These are phyloP conservation scores for Penicillium sp. DNA, from an alignment of 2,329 filamentous ascomycete species.

Conservation along the genomic window DNA sequence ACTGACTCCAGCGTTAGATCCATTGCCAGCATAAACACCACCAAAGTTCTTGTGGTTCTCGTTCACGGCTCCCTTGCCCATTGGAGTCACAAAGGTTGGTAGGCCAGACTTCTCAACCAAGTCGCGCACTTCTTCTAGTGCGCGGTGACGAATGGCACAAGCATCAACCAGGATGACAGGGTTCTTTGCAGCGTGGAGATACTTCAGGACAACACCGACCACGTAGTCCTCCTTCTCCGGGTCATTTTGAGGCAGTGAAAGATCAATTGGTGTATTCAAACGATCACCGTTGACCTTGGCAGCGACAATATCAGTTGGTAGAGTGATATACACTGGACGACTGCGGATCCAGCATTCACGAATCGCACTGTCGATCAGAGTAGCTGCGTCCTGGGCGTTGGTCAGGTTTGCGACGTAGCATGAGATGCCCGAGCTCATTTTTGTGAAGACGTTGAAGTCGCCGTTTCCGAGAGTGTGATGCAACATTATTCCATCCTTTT, in stretches of 20 bases:
- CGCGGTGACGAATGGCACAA: conserved; percentile 74
- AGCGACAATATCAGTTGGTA: conserved; percentile 77
- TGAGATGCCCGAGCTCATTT: conserved; percentile 72
- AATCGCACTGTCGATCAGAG: conserved; percentile 74
- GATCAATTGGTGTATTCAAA: conserved; percentile 68
- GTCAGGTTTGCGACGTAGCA: conserved; percentile 69
- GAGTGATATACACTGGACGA: conserved; percentile 77
- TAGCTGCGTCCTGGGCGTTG: conserved; percentile 66
- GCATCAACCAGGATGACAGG: conserved; percentile 81
- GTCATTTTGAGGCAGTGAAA: conserved; percentile 64
- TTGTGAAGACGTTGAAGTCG: conserved; percentile 77
- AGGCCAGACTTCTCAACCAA: conserved; percentile 71
- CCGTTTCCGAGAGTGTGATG: conserved; percentile 74
- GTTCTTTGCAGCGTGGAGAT: conserved; percentile 68
- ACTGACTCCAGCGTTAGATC: conserved; percentile 57
- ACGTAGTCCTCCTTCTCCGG: conserved; percentile 73
- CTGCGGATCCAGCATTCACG: conserved; percentile 70
- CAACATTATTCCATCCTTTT: conserved; percentile 47
- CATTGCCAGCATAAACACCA: conserved; percentile 80
- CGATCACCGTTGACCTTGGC: conserved; percentile 72
- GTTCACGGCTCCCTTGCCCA: conserved; percentile 82
- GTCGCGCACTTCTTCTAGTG: conserved; percentile 68
- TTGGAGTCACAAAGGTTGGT: conserved; percentile 83
- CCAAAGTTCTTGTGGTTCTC: conserved; percentile 74
- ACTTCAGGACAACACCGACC: conserved; percentile 73